phyloP scores from a whole-genome alignment of 306 rosid species.

The Casuarina equisetifolia region DNA sequence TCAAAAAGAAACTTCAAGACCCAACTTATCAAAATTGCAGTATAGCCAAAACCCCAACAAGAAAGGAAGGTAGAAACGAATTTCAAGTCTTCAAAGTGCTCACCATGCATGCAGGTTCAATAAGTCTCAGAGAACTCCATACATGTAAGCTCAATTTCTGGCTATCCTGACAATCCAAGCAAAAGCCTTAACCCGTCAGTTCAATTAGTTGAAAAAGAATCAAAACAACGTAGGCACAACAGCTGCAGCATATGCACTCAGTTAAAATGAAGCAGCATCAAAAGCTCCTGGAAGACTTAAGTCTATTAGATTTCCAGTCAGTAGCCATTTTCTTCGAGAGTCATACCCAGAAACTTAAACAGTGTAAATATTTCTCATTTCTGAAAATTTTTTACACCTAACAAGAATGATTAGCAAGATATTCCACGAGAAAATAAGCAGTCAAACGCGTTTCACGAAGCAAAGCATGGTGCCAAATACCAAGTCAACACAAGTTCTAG shows the following conservation, averaged over 20 bases:
- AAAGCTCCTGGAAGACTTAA: too few relatives aligned
- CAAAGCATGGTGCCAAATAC: not conserved
- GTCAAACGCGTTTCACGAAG: too few relatives aligned
- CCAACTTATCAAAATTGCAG: conserved; percentile 11
- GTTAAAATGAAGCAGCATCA: too few relatives aligned
- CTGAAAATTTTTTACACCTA: too few relatives aligned
- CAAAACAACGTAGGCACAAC: conserved; percentile 20
- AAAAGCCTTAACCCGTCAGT: conserved; percentile 33
- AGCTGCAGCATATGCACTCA: not conserved
- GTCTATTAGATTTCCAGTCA: too few relatives aligned
- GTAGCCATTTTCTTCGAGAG: too few relatives aligned
- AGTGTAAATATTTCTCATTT: too few relatives aligned
- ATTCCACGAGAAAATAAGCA: not conserved
- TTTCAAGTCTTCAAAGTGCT: not conserved
- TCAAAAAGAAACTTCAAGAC: conserved; percentile 4
- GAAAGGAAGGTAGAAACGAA: not conserved
- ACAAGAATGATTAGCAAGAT: not conserved
- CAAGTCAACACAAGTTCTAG: not conserved
- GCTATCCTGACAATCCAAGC: conserved; percentile 18
- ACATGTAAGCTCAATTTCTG: conserved; percentile 22
- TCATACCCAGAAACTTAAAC: too few relatives aligned
- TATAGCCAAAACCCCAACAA: not conserved
- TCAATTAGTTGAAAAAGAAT: conserved; percentile 20
- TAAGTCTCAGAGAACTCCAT: not conserved
- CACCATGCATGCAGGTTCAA: not conserved